Evolutionary conservation across 345 rosid species (phyloP).

Genomic region (Rhizophora mangle): DNA sequence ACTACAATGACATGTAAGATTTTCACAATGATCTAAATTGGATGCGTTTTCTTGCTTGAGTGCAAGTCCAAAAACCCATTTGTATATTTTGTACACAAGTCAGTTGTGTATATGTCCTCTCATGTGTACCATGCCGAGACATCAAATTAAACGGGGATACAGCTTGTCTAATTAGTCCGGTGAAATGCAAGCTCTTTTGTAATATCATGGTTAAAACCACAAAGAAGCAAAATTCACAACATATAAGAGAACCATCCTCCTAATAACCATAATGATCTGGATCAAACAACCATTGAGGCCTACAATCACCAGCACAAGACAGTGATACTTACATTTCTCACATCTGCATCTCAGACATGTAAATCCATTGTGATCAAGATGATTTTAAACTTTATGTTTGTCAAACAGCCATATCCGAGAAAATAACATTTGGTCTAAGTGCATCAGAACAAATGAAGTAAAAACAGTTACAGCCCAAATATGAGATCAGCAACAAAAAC

Average conservation of each 20-base stretch:
- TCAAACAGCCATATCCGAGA: constrained; percentile 79
- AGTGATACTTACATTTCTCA: constrained; percentile 64
- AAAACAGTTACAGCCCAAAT: constrained; percentile 8
- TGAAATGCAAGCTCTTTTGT: too few species aligned
- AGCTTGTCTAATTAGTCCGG: too few species aligned
- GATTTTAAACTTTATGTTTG: constrained; percentile 91
- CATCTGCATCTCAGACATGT: constrained; percentile 85
- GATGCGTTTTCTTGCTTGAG: too few species aligned
- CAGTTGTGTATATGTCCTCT: too few species aligned
- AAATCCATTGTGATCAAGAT: constrained; percentile 82
- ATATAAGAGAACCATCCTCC: not conserved
- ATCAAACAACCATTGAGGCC: not conserved
- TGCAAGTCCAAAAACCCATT: too few species aligned
- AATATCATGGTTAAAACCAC: too few species aligned
- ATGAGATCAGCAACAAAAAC: not conserved
- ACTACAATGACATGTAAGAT: too few species aligned
- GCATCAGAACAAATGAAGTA: constrained; percentile 6
- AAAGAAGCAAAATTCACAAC: too few species aligned
- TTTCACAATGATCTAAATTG: too few species aligned
- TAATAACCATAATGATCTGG: not conserved
- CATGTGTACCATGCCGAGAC: too few species aligned
- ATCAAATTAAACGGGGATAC: too few species aligned
- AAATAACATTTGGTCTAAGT: not conserved
- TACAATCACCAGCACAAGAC: not conserved
- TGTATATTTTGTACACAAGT: too few species aligned